A percentile compares a stretch with the other conserved stretches of the same genome.
These are phyloP conservation scores for Elsinoe perseae DNA, from an alignment of 2,329 filamentous ascomycete genomes.

Conservation along the genomic window DNA sequence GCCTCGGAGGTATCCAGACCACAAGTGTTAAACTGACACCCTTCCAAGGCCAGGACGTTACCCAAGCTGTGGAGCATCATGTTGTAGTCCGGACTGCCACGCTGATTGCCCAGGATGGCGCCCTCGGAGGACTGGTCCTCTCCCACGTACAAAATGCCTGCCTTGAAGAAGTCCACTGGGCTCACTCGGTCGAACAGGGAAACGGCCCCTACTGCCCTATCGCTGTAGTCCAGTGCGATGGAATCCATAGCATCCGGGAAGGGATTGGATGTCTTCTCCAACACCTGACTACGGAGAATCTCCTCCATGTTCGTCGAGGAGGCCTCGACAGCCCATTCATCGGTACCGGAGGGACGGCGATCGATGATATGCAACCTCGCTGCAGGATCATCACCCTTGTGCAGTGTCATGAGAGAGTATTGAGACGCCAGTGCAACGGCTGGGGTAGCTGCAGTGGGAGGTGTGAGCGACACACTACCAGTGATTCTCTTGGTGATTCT, in stretches of 20 bases:
- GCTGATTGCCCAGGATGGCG: conserved; percentile 79
- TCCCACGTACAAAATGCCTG: conserved; percentile 88
- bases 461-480: background rate
- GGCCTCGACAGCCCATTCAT: conserved; percentile 15
- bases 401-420: conserved; percentile 18
- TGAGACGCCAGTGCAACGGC: conserved; percentile 16
- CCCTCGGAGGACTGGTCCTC: conserved; percentile 74
- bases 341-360: conserved; percentile 19
- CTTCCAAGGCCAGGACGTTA: conserved; percentile 70
- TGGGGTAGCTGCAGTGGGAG: conserved; percentile 8
- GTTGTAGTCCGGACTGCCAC: conserved; percentile 80
- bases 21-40: conserved; percentile 84
- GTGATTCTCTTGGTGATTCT: conserved; percentile 51
- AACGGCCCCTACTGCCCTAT: conserved; percentile 58
- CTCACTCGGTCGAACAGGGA: conserved; percentile 77
- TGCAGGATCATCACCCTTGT: conserved; percentile 6
- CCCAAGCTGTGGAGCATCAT: conserved; percentile 77
- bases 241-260: conserved; percentile 15
- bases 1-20: conserved; percentile 73
- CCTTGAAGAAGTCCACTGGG: conserved; percentile 89
- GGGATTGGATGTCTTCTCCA: conserved; percentile 14
- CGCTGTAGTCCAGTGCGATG: conserved; percentile 16
- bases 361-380: conserved; percentile 16
- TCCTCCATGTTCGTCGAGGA: conserved; percentile 49
- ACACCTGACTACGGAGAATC: conserved; percentile 33